Base-by-base conservation (phyloP, 768 basidiomycete genomes). In the Russula sp. region DNA sequence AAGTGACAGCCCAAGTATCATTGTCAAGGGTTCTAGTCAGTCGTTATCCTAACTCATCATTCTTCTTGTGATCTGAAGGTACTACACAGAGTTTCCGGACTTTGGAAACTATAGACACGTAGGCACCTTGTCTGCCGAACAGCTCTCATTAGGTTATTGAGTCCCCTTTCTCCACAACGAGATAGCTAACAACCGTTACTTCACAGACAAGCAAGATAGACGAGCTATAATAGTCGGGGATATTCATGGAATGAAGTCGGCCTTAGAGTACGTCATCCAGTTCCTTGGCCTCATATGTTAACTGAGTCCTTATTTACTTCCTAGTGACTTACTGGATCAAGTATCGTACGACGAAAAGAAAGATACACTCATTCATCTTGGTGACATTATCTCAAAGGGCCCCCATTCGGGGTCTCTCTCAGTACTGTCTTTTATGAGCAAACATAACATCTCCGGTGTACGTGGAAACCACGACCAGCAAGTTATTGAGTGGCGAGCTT, bases 381-480 rank as follows among this genome's bases (percentile, higher is more conserved):
- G 96, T 16, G 96, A 98, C 73, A 78, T 95, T 18, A 70, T 91
- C 20, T 78, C 89, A 24, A 95, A 90, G 74, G 89, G 86, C 5
- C 73, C 80, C 0, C 80, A 82, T 59, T 67, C 80, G 40, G 80
- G 81, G n/a, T 88, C 90, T 0, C 73, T 87, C 63, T 77, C 81
- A 7, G 79, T 89, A 22, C 75, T 96, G 10, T 74, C 78, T 8
- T 91, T 83, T 73, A 80, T 97, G 80, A 75, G 85, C 2, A 71
- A 76, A 10, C 73, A 87, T 69, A 82, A 84, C 61, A 78, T 92
- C 49, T 81, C 81, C 26, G 94, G 93, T 18, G 92, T 97, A 3
- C 84, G 95, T 34, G 95, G 96, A 0, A 98, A 98, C 73, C 92
- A 98, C 72, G 95, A 98, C 76, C 93, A 98, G 75, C 82, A 82